Evolutionary conservation across 1,284 basidiomycete genomes (phyloP).

Genomic region (Apiotrichum montevideense): DNA sequence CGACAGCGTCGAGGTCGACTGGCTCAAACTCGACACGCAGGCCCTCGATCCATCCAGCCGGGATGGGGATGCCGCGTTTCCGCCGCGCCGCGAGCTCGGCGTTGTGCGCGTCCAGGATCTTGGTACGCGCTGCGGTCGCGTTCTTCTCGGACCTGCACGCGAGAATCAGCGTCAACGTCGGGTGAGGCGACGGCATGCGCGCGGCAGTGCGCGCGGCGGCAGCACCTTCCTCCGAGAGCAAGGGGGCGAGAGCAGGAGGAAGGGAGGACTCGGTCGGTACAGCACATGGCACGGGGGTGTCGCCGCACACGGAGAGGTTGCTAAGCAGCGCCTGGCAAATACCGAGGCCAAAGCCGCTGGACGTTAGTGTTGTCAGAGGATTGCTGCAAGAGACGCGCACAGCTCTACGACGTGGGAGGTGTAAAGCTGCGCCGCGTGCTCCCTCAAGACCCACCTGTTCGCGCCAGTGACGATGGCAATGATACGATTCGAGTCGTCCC

Average conservation of each 20-base stretch:
- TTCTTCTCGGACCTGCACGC: conserved; percentile 67
- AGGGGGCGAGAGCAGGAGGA: conserved; percentile 17
- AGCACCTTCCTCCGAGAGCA: conserved; percentile 11
- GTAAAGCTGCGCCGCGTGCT: too few species aligned
- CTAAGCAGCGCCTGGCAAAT: conserved; percentile 72
- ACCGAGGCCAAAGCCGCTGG: conserved; percentile 76
- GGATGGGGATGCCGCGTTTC: conserved; percentile 24
- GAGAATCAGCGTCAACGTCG: conserved; percentile 67
- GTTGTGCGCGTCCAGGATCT: conserved; percentile 55
- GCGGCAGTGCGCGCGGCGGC: not conserved
- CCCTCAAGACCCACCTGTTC: conserved; percentile 53
- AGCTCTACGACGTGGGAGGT: too few species aligned
- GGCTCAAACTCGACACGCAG: conserved; percentile 59
- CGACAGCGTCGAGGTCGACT: conserved; percentile 56
- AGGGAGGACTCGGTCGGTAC: conserved; percentile 27
- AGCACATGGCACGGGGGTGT: conserved; percentile 23
- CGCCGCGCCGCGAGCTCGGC: conserved; percentile 50
- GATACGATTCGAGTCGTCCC: conserved; percentile 13
- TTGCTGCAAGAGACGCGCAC: not conserved
- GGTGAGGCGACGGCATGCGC: conserved; percentile 36
- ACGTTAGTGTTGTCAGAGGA: not conserved
- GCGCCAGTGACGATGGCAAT: conserved; percentile 62
- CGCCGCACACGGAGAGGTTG: conserved; percentile 54
- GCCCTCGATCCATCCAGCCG: conserved; percentile 57
- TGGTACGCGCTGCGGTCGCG: conserved; percentile 58